Percentiles rank a stretch among this genome's conserved stretches.
These are phyloP conservation scores for Escallonia herrerae DNA, from an alignment of 129 eudicot species.

Conservation along the genomic window DNA sequence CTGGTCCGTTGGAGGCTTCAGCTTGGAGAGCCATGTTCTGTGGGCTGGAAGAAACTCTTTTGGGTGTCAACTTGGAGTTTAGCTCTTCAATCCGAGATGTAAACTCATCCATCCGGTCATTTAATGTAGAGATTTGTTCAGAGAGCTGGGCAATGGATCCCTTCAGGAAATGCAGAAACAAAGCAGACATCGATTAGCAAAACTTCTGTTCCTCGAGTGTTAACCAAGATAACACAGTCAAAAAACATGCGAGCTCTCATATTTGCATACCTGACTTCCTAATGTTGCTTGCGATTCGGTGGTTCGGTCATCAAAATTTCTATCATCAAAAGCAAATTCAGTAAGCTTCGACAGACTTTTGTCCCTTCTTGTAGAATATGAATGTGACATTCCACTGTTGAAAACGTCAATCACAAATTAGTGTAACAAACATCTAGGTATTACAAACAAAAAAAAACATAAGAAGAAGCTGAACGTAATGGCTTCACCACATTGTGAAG, in stretches of 20 bases:
- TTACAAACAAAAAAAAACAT: too few species aligned
- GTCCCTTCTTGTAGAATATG: conserved; percentile 70
- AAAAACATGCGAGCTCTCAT: neutral
- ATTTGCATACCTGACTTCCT: conserved; percentile 51
- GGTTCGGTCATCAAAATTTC: conserved; percentile 45
- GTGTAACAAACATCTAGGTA: too few species aligned
- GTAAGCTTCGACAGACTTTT: conserved; percentile 38
- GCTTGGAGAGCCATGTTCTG: conserved; percentile 41
- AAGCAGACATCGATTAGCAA: neutral
- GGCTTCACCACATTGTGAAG: neutral
- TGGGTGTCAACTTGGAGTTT: conserved; percentile 51
- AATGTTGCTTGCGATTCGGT: conserved; percentile 38
- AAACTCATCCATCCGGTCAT: conserved; percentile 92
- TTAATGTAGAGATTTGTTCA: conserved; percentile 83
- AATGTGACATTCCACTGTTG: conserved; percentile 74
- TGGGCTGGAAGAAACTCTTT: conserved; percentile 36
- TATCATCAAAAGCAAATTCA: conserved; percentile 35
- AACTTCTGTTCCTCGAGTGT: neutral
- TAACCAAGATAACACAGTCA: neutral
- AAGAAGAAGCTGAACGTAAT: neutral
- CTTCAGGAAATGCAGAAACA: conserved; percentile 10
- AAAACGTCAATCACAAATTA: neutral
- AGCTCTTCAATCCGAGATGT: conserved; percentile 72
- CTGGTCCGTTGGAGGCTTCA: conserved; percentile 64
- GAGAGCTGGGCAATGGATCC: conserved; percentile 74